phyloP scores from a whole-genome alignment of 805 yeast genomes.

The Hyphopichia homilentoma region DNA sequence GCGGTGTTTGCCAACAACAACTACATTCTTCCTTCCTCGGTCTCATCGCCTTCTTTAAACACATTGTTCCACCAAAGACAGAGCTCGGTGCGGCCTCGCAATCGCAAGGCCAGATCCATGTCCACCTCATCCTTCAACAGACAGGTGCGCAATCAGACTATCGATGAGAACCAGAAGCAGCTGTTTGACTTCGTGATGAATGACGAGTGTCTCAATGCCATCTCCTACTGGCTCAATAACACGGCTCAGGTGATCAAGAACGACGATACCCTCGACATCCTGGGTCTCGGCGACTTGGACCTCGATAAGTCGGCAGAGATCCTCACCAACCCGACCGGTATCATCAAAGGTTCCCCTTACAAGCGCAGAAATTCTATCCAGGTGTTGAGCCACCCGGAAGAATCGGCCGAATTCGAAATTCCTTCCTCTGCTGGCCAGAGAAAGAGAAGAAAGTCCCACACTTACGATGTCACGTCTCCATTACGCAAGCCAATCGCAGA shows the following conservation, averaged over 20 bases:
- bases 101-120: background rate
- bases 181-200: constrained; percentile 25
- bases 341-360: constrained; percentile 16
- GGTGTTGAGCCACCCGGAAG: constrained; percentile 2
- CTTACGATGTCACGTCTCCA: constrained; percentile 4
- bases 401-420: background rate
- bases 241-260: constrained; percentile 13
- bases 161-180: constrained; percentile 1
- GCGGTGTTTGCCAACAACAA: constrained; percentile 1
- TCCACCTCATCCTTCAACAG: constrained; percentile 1
- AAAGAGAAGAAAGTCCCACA: constrained; percentile 18
- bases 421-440: constrained; percentile 4
- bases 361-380: constrained; percentile 20
- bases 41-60: constrained; percentile 16
- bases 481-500: no score
- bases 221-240: constrained; percentile 31
- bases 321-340: constrained; percentile 27
- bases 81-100: background rate
- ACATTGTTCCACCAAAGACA: constrained; percentile 5
- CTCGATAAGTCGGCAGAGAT: constrained; percentile 13
- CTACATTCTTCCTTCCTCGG: constrained; percentile 11
- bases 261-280: background rate
- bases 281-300: background rate
- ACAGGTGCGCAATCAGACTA: constrained; percentile 1
- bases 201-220: constrained; percentile 39